Evolutionary conservation across 1,284 basidiomycete species (phyloP).

Genomic region (Cerioporus squamosus): DNA sequence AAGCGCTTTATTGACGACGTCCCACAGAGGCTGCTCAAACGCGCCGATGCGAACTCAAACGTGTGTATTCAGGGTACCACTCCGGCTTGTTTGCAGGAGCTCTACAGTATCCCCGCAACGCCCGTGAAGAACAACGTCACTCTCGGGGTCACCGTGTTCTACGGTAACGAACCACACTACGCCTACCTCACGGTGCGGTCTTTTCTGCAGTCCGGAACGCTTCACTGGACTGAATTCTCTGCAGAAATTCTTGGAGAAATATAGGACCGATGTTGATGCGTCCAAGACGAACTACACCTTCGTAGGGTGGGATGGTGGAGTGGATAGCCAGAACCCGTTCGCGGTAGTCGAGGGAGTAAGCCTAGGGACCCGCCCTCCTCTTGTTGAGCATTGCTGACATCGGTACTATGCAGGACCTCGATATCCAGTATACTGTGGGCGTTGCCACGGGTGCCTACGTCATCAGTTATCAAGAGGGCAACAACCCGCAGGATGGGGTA

Average conservation of each 20-base stretch:
- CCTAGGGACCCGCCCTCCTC: no score
- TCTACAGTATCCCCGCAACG: no score
- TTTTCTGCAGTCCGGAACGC: background rate
- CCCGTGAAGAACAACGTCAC: no score
- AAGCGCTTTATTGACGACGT: background rate
- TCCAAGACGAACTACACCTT: no score
- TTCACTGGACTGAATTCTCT: background rate
- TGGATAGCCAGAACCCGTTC: constrained; percentile 40
- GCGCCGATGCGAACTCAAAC: background rate
- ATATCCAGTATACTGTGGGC: constrained; percentile 63
- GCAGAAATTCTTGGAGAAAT: constrained; percentile 47
- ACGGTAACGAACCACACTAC: no score
- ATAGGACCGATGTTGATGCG: no score
- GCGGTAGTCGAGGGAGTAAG: constrained; percentile 50
- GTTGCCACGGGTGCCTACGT: constrained; percentile 53
- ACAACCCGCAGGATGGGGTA: constrained; percentile 1
- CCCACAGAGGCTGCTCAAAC: no score
- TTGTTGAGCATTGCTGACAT: background rate
- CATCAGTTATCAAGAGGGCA: constrained; percentile 14
- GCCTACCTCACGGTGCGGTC: no score
- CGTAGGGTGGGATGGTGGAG: constrained; percentile 34
- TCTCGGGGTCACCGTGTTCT: no score
- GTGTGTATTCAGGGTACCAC: no score
- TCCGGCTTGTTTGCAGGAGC: no score
- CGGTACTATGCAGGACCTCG: constrained; percentile 44